A percentile compares a stretch with the other conserved stretches of the same genome.
These are phyloP conservation scores for Boletus bicolor DNA, from an alignment of 768 basidiomycete species.

Conservation along the genomic window DNA sequence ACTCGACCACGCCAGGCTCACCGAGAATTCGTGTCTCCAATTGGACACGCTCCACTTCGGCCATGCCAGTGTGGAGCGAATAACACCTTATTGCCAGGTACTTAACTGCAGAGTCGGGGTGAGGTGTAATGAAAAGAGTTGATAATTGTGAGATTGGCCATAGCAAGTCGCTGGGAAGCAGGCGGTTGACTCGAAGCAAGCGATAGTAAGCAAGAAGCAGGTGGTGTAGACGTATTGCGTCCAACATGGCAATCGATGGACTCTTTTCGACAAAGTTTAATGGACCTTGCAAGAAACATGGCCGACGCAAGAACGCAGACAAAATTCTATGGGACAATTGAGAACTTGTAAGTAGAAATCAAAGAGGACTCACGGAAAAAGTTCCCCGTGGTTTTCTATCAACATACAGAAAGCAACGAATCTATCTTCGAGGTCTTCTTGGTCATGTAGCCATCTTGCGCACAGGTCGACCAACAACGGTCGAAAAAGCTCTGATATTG, in stretches of 20 bases:
- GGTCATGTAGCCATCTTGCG: conserved; percentile 72
- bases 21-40: conserved; percentile 64
- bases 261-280: conserved; percentile 42
- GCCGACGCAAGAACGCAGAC: conserved; percentile 44
- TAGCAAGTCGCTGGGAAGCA: conserved; percentile 54
- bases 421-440: conserved; percentile 47
- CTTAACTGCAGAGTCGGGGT: conserved; percentile 61
- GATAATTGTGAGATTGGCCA: conserved; percentile 56
- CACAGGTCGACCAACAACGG: conserved; percentile 79
- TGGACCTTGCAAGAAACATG: conserved; percentile 49
- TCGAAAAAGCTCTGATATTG: conserved; percentile 63
- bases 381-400: conserved; percentile 65
- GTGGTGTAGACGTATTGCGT: conserved; percentile 54
- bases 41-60: conserved; percentile 67
- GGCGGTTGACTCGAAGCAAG: conserved; percentile 68
- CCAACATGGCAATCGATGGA: conserved; percentile 31
- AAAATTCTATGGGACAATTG: conserved; percentile 45
- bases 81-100: conserved; percentile 78
- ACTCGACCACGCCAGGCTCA: conserved; percentile 56
- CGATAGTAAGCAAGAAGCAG: conserved; percentile 80
- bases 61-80: conserved; percentile 71
- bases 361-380: conserved; percentile 57
- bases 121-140: conserved; percentile 43
- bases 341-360: conserved; percentile 2
- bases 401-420: conserved; percentile 60